Conservation (phyloP, 495 filamentous ascomycete genomes). For the Mytilinidion resinicola region DNA sequence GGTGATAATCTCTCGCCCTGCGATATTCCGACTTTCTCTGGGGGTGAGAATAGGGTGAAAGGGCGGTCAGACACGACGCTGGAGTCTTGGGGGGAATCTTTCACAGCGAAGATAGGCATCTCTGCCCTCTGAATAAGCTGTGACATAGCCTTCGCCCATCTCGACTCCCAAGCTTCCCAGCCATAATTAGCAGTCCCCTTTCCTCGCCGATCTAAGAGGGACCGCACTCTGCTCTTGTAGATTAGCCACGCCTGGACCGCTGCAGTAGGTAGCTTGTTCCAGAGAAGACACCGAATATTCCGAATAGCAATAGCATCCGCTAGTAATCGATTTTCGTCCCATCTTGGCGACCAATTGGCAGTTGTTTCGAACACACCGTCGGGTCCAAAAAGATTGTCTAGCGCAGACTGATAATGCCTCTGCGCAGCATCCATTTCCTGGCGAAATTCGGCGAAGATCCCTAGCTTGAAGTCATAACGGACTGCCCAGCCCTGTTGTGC, state of each 20-base stretch:
- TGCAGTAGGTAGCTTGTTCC: conserved; percentile 63
- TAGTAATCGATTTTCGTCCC: conserved; percentile 76
- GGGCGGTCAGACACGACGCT: conserved; percentile 9
- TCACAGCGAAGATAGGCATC: conserved; percentile 38
- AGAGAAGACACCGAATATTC: conserved; percentile 70
- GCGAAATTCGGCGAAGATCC: conserved; percentile 81
- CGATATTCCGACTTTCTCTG: conserved; percentile 59
- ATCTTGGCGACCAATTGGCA: conserved; percentile 73
- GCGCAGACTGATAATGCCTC: conserved; percentile 75
- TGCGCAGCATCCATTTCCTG: conserved; percentile 82
- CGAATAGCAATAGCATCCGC: conserved; percentile 74
- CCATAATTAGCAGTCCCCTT: conserved; percentile 77
- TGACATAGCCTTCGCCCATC: conserved; percentile 77
- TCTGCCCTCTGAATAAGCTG: conserved; percentile 62
- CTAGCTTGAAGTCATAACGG: conserved; percentile 88
- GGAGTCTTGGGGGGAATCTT: conserved; percentile 5
- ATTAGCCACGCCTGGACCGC: conserved; percentile 70
- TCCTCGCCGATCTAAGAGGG: conserved; percentile 72
- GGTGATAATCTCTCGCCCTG: conserved; percentile 61
- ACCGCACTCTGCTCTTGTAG: conserved; percentile 62
- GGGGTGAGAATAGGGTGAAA: conserved; percentile 48
- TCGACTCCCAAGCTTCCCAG: conserved; percentile 82
- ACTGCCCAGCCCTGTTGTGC: conserved; percentile 84
- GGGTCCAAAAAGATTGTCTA: conserved; percentile 68
- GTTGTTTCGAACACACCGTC: conserved; percentile 78